Evolutionary conservation across 306 rosid genomes (phyloP).

Genomic region (Prunus dulcis): DNA sequence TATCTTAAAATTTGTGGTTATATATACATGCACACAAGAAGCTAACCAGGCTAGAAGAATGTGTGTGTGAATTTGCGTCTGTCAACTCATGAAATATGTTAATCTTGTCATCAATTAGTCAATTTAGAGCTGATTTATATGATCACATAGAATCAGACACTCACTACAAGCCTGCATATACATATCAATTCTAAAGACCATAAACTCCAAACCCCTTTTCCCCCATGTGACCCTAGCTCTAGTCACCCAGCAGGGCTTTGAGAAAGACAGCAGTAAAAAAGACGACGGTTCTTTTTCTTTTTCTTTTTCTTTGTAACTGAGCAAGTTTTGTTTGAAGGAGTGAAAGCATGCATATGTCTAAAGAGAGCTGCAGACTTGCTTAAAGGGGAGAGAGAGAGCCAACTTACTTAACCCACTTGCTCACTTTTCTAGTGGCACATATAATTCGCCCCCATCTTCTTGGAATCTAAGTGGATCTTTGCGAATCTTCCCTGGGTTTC

Average conservation of each 20-base stretch:
- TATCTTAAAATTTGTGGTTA: background rate
- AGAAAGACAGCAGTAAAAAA: background rate
- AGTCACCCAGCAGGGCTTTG: background rate
- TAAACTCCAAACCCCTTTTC: background rate
- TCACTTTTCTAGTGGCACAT: slow-evolving; percentile 33
- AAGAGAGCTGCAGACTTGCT: slow-evolving; percentile 21
- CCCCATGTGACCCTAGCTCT: background rate
- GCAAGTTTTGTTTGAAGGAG: slow-evolving; percentile 3
- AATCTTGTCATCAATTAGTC: background rate
- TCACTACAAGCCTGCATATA: background rate
- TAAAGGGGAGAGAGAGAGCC: slow-evolving; percentile 28
- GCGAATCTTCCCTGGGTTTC: slow-evolving; percentile 45
- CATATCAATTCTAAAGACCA: background rate
- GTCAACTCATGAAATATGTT: background rate
- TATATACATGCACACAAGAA: background rate
- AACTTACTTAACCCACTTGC: slow-evolving; percentile 21
- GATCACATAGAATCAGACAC: background rate
- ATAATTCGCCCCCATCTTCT: slow-evolving; percentile 42
- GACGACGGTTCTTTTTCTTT: background rate
- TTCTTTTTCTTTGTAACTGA: background rate
- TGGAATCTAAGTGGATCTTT: slow-evolving; percentile 48
- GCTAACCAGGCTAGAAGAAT: background rate
- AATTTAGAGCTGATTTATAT: no score
- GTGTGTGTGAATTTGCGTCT: background rate
- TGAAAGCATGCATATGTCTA: slow-evolving; percentile 4